These are phyloP conservation scores for Plantago major DNA, from an alignment of 257 asterid species.

Conservation along the genomic window DNA sequence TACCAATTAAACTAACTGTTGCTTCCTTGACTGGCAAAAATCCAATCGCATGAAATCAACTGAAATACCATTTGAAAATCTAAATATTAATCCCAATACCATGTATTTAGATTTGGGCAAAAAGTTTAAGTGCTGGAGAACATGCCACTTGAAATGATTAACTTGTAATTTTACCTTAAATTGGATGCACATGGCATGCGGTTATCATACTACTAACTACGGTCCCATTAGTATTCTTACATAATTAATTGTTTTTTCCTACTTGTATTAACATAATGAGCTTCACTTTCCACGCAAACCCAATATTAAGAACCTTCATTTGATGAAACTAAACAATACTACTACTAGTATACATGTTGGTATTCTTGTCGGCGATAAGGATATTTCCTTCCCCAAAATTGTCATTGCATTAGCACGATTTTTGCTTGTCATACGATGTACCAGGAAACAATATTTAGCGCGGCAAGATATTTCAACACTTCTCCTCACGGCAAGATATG, in stretches of 20 bases:
- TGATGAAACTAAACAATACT: background rate
- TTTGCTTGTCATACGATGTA: no score
- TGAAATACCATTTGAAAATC: conserved; percentile 5
- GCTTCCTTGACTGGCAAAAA: conserved; percentile 7
- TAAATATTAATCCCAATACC: conserved; percentile 19
- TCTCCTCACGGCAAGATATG: no score
- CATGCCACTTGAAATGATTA: conserved; percentile 37
- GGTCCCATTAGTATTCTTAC: conserved; percentile 28
- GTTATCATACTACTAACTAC: conserved; percentile 34
- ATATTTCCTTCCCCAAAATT: no score
- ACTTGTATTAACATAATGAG: conserved; percentile 1
- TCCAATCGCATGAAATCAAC: conserved; percentile 24
- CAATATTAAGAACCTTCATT: background rate
- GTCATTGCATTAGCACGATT: no score
- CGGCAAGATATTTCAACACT: no score
- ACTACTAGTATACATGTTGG: no score
- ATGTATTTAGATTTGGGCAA: conserved; percentile 30
- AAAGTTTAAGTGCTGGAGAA: conserved; percentile 35
- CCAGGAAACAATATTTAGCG: no score
- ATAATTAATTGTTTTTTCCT: conserved; percentile 24
- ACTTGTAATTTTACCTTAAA: conserved; percentile 27
- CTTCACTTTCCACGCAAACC: conserved; percentile 7
- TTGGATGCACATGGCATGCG: conserved; percentile 54
- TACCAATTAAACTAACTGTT: conserved; percentile 20
- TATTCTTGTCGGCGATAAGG: no score